Base-by-base conservation (phyloP, 306 rosid genomes). In the Aeschynomene evenia region DNA sequence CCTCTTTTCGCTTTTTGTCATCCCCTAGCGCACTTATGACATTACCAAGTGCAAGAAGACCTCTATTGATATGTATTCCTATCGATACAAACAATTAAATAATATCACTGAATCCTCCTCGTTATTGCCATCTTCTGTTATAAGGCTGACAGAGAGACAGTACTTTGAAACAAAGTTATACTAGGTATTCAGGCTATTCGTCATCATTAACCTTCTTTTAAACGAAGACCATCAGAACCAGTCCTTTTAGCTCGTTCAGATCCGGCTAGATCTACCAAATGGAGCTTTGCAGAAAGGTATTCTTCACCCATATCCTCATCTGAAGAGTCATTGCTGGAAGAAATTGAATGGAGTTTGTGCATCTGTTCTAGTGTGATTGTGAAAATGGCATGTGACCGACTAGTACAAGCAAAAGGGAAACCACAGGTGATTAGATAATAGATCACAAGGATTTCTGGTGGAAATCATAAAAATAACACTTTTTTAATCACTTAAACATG, bases 351-450 rank as follows among this genome's bases (percentile, higher is more conserved):
- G 73, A 83, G 79, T 72, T 87, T 90, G 85, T 16, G 86, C 89
- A 90, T 85, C 77, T 90, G 96, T 81, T 87, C 91, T 69, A 90
- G 55, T 58, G 96, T 90, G 68, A 90, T 87, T 34, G 96, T 90
- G 88, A 90, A 87, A 83, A 90, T 90, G 85, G 96, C 96, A 76
- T 90, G 96, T 72, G 96, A 90, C 70, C 93, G 96, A 77, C 96
- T 90, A 57, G 68, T 37, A 70, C 72, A 80, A 73, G 53, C 71
- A 81, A 56, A 78, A 79, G 60, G 29, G 26, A 55, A 76, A 68
- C 51, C 79, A 55, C 24, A 26, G 20, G 22, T 60, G 67, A 77
- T 67, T 83, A 80, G 83, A 55, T 22, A 64, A 60, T 16, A 80
- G 83, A 55, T 22, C 64, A 60, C 14, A 68, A 68, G 62, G 60